Base-by-base conservation (phyloP, 129 eudicot species). In the Centrapalus pauciflorus region DNA sequence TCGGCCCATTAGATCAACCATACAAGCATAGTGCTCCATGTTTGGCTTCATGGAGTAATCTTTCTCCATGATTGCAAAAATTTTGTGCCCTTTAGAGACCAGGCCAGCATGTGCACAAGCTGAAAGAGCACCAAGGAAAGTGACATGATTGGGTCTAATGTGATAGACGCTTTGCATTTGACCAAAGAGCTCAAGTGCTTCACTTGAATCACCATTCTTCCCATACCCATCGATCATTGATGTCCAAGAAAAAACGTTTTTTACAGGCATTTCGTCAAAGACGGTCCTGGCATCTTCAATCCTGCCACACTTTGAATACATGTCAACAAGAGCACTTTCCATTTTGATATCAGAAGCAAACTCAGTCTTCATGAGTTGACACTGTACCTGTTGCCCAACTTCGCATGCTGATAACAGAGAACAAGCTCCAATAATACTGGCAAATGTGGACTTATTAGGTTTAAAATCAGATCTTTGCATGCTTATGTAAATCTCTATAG, bases 211-310 rank as follows among this genome's bases (percentile, higher is more conserved):
- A n/a, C 97, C 95, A 32, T 86, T 89, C 55, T 89, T 94, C 9
- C 99, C 99, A 25, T 89, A 94, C 61, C 99, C 97, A 55, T 94
- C 99, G 25, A 94, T 86, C 95, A 94, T 89, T 30, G 99, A 94
- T 50, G 97, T 87, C 97, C 97, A 90, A 2, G 95, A 77, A 67
- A 84, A 87, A 23, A 94, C 94, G 37, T 94, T 94, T 50, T 62
- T 86, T 25, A 41, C 72, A 24, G 82, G 76, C 99, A 94, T 94
- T 55, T 58, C 14, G 61, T 86, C 88, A 30, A 94, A 94, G n/a
- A 89, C 72, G 16, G 68, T 66, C 59, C 92, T 80, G 0, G 96
- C 96, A 17, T 93, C 90, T 60, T 80, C 92, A 9, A 78, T 67
- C 50, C 73, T 73, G 34, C 96, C 97, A 60, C 95, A 94, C 77